A percentile compares a stretch with the other conserved stretches of the same genome.
Evolutionary conservation across 257 asterid genomes (phyloP).

Genomic region (Nicotiana attenuata): DNA sequence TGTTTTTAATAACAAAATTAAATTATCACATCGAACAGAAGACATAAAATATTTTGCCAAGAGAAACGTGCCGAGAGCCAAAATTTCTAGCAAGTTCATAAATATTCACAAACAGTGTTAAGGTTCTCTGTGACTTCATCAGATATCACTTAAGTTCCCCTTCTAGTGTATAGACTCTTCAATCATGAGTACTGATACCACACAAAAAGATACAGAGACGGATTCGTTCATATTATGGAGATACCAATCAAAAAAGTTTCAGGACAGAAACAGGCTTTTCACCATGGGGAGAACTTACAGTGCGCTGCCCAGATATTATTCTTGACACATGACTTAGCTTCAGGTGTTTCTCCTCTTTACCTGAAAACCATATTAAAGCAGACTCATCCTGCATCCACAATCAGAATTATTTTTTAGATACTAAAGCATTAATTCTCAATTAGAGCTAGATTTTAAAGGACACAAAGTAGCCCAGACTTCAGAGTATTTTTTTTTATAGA

Average conservation of each 20-base stretch:
- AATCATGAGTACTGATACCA: not conserved
- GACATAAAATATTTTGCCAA: not conserved
- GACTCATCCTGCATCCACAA: slow-evolving; percentile 69
- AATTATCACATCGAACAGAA: not conserved
- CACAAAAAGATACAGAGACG: not conserved
- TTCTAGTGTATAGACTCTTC: not conserved
- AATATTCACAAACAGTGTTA: not conserved
- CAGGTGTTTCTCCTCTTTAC: slow-evolving; percentile 93
- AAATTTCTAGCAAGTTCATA: not conserved
- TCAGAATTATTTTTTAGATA: not conserved
- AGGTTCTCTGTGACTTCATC: not conserved
- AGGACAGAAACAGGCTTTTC: not conserved
- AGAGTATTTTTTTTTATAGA: not conserved
- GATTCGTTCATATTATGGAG: not conserved
- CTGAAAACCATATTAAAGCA: slow-evolving; percentile 88
- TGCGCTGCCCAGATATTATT: slow-evolving; percentile 96
- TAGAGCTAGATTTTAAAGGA: not conserved
- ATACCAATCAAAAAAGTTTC: not conserved
- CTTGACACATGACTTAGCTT: slow-evolving; percentile 83
- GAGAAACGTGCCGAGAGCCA: not conserved
- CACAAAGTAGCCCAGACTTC: slow-evolving; percentile 10
- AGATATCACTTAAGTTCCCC: not conserved
- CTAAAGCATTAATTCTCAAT: not conserved
- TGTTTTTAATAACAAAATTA: not conserved
- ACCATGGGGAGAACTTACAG: slow-evolving; percentile 53